These are phyloP conservation scores for Paramecium octaurelia DNA, from an alignment of 73 alveolate genomes.

Conservation along the genomic window DNA sequence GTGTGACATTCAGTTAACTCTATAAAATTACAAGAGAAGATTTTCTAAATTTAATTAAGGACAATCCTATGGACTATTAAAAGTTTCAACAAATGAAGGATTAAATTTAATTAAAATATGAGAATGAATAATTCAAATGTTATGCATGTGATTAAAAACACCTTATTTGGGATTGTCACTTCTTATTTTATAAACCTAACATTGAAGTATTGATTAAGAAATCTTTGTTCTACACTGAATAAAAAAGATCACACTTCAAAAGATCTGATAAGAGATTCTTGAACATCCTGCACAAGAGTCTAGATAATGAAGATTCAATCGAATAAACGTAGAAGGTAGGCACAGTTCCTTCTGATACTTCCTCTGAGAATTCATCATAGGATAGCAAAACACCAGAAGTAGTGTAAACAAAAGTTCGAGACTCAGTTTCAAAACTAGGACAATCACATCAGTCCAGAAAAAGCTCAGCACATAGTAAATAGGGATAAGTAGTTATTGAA, in stretches of 20 bases:
- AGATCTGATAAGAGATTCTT: background rate
- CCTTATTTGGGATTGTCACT: conserved; percentile 18
- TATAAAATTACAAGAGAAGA: background rate
- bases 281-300: background rate
- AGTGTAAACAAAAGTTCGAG: background rate
- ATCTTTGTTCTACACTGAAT: background rate
- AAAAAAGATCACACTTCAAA: background rate
- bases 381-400: background rate
- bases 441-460: background rate
- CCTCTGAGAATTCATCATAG: background rate
- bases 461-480: background rate
- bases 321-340: background rate
- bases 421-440: background rate
- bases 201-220: background rate
- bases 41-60: background rate
- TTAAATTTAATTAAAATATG: background rate
- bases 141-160: background rate
- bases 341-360: background rate
- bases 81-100: background rate
- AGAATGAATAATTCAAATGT: background rate
- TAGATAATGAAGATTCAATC: background rate
- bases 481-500: background rate
- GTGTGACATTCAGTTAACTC: background rate
- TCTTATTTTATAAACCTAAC: background rate
- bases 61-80: background rate